Percentiles rank a stretch among this genome's conserved stretches.
Conservation (phyloP, 208 protist species). For the Novymonas esmeraldas region DNA sequence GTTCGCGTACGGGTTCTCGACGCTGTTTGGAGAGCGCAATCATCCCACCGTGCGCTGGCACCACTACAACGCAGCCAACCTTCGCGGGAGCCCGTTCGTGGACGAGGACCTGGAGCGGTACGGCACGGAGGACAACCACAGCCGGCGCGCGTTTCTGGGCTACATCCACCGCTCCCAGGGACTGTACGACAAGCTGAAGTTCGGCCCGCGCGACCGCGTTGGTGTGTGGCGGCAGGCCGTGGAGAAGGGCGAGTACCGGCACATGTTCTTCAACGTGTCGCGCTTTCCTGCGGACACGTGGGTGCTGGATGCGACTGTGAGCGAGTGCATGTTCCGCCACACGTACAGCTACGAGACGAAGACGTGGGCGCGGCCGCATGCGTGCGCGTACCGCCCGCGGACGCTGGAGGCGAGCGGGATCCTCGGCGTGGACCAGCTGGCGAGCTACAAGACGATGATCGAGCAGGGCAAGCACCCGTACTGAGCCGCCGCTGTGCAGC, state of each 20-base stretch:
- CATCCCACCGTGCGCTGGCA: constrained; percentile 9
- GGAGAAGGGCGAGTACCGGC: constrained; percentile 7
- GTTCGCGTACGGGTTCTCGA: constrained; percentile 6
- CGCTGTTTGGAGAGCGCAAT: constrained; percentile 4
- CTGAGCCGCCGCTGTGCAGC: too few relatives aligned
- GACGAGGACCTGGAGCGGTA: constrained; percentile 4
- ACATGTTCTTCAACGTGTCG: constrained; percentile 28
- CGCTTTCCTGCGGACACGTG: constrained; percentile 33
- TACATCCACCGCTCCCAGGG: constrained; percentile 11
- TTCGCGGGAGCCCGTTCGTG: constrained; percentile 16
- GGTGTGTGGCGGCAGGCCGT: constrained; percentile 21
- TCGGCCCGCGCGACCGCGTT: constrained; percentile 6
- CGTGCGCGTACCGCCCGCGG: constrained; percentile 14
- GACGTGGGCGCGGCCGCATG: constrained; percentile 5
- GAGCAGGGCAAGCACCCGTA: neutral
- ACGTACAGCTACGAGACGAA: constrained; percentile 21
- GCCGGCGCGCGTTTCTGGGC: constrained; percentile 9
- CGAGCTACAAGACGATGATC: constrained; percentile 4
- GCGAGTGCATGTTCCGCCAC: constrained; percentile 21
- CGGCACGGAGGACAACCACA: constrained; percentile 33
- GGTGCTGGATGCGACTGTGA: constrained; percentile 27
- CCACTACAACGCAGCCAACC: constrained; percentile 32
- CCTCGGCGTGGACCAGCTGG: constrained; percentile 25
- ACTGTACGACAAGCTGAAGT: constrained; percentile 27
- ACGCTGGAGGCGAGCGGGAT: constrained; percentile 23